A percentile compares a stretch with the other conserved stretches of the same genome.
Conservation (phyloP, 2,329 filamentous ascomycete genomes). For the Bipolaris zeicola region DNA sequence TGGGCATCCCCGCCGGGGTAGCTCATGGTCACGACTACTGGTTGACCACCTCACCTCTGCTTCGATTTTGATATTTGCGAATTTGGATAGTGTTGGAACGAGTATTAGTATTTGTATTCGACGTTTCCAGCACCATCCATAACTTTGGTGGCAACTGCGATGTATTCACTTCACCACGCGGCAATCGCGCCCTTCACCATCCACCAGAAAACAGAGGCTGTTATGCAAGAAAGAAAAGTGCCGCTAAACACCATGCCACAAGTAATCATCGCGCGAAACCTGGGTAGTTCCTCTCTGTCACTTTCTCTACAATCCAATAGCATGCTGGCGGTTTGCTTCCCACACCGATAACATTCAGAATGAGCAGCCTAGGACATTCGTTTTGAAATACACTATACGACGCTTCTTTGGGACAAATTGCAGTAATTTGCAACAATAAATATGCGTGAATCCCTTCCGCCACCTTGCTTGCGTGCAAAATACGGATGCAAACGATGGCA, state of each 20-base stretch:
- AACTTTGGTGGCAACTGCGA: neutral
- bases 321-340: neutral
- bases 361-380: neutral
- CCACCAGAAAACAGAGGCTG: neutral
- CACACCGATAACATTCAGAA: neutral
- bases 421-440: no score
- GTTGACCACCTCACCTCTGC: conserved; percentile 11
- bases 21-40: conserved; percentile 20
- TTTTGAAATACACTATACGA: neutral
- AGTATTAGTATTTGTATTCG: no score
- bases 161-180: neutral
- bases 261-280: no score
- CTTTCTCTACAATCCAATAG: no score
- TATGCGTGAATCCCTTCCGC: neutral
- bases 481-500: neutral
- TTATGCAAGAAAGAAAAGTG: neutral
- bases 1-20: conserved; percentile 8
- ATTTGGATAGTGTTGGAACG: neutral
- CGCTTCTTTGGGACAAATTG: neutral
- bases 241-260: neutral
- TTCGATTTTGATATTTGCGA: neutral
- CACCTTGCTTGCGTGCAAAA: neutral
- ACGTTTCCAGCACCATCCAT: neutral
- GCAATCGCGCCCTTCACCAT: conserved; percentile 2
- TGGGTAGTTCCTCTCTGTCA: neutral